A percentile compares a stretch with the other conserved stretches of the same genome.
Conservation (phyloP, 2,329 filamentous ascomycete genomes). For the Fusarium setosum region DNA sequence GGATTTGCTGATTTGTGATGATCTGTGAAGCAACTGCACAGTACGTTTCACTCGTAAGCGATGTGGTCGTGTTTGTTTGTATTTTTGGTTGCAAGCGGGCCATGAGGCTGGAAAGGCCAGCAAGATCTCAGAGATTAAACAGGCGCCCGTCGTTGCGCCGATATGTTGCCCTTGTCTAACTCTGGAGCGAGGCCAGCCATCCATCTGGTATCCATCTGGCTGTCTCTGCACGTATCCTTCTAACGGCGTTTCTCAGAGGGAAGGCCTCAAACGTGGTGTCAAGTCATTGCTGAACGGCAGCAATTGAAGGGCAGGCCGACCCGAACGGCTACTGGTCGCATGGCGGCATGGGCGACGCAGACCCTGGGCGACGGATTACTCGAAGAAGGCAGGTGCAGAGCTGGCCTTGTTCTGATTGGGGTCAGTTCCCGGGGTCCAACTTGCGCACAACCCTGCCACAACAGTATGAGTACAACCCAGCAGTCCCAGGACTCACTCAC, state of each 20-base stretch:
- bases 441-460: constrained; percentile 32
- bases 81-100: constrained; percentile 3
- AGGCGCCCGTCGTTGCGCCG: neutral
- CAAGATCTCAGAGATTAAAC: constrained; percentile 7
- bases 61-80: neutral
- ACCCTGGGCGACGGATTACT: constrained; percentile 35
- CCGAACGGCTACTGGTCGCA: constrained; percentile 15
- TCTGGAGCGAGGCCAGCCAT: constrained; percentile 34
- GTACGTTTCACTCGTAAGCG: constrained; percentile 27
- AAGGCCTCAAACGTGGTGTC: constrained; percentile 40
- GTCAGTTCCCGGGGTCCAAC: constrained; percentile 18
- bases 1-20: constrained; percentile 23
- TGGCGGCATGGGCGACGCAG: constrained; percentile 12
- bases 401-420: constrained; percentile 27
- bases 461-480: constrained; percentile 38
- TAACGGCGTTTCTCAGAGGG: constrained; percentile 32
- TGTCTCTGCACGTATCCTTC: constrained; percentile 34
- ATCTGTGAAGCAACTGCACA: constrained; percentile 20
- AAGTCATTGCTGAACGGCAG: constrained; percentile 22
- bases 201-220: constrained; percentile 30
- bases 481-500: constrained; percentile 21
- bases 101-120: constrained; percentile 12
- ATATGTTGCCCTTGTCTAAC: constrained; percentile 23
- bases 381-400: constrained; percentile 40
- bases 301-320: constrained; percentile 18